Conservation (phyloP, 345 rosid species). For the Hibiscus trionum region DNA sequence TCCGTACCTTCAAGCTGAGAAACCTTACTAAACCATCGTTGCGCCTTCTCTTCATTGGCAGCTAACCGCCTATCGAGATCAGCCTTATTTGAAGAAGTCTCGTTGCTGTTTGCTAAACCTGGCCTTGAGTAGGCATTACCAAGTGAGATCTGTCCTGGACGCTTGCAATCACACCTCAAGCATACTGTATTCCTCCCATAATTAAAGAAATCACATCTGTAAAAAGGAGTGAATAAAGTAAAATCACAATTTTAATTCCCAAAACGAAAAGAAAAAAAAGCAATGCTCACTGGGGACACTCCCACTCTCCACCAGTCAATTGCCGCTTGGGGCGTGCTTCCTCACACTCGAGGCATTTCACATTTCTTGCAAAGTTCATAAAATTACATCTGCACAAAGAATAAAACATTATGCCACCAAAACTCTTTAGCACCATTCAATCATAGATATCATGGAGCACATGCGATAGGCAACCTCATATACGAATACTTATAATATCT, state of each 20-base stretch:
- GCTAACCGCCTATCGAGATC: slow-evolving; percentile 49
- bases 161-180: slow-evolving; percentile 93
- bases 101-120: slow-evolving; percentile 24
- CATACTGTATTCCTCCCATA: slow-evolving; percentile 68
- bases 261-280: slow-evolving; percentile 12
- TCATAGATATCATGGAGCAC: not conserved
- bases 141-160: slow-evolving; percentile 40
- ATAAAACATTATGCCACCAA: not conserved
- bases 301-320: slow-evolving; percentile 93
- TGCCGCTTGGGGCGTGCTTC: slow-evolving; percentile 79
- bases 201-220: slow-evolving; percentile 79
- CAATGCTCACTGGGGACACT: slow-evolving; percentile 88
- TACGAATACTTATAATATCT: not conserved
- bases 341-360: slow-evolving; percentile 81
- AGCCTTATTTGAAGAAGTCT: slow-evolving; percentile 23
- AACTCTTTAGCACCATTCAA: not conserved
- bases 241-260: slow-evolving; percentile 8
- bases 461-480: not conserved
- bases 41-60: slow-evolving; percentile 79
- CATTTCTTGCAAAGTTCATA: slow-evolving; percentile 87
- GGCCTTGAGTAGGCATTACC: slow-evolving; percentile 22
- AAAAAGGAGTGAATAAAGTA: slow-evolving; percentile 9
- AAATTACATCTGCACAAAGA: slow-evolving; percentile 67
- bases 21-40: slow-evolving; percentile 65
- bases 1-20: slow-evolving; percentile 51